These are phyloP conservation scores for Citrus inodora DNA, from an alignment of 345 rosid species.

Conservation along the genomic window DNA sequence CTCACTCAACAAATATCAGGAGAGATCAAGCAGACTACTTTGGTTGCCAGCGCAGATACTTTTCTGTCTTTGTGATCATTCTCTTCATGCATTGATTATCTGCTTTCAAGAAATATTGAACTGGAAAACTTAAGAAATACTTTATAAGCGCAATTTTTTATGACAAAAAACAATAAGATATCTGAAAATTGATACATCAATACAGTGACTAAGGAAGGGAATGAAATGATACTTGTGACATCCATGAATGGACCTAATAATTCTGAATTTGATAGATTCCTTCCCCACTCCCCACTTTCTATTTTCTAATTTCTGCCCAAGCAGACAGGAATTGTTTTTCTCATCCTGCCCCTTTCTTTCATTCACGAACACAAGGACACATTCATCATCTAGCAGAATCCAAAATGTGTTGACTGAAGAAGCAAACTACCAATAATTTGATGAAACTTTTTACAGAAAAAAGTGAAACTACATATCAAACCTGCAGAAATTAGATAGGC, in stretches of 20 bases:
- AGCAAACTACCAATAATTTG: background rate
- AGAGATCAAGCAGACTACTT: background rate
- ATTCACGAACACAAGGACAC: background rate
- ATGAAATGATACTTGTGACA: background rate
- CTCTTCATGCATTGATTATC: conserved; percentile 20
- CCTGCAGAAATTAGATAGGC: background rate
- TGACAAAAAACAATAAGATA: background rate
- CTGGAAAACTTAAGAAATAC: conserved; percentile 13
- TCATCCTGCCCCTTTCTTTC: too few relatives aligned
- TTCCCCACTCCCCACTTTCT: background rate
- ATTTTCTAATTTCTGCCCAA: background rate
- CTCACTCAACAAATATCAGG: background rate
- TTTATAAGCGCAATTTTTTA: background rate
- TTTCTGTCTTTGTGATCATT: conserved; percentile 2
- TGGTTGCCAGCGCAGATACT: background rate
- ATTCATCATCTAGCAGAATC: background rate
- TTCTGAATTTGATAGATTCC: background rate
- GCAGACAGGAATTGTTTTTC: background rate
- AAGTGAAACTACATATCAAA: background rate
- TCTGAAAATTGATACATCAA: background rate
- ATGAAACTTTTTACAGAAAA: background rate
- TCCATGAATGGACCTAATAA: background rate
- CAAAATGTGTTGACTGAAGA: background rate
- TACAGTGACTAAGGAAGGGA: background rate
- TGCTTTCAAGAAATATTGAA: conserved; percentile 4